These are phyloP conservation scores for Cyphellophora attinorum DNA, from an alignment of 2,329 filamentous ascomycete species.

Conservation along the genomic window DNA sequence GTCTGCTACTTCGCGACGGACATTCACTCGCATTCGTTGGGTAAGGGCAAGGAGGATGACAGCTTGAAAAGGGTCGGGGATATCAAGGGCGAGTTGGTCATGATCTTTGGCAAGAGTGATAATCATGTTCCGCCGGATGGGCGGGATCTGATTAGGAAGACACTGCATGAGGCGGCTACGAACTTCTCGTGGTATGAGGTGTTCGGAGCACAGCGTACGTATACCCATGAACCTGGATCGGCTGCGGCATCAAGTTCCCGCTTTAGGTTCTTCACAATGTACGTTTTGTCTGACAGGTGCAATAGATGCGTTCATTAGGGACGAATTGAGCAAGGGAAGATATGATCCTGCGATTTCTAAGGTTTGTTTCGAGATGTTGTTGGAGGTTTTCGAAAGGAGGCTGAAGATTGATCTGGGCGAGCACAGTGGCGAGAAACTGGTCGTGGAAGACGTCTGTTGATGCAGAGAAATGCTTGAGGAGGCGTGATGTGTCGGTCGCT, in stretches of 20 bases:
- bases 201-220: too few relatives aligned
- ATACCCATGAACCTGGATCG: too few relatives aligned
- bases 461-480: too few relatives aligned
- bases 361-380: constrained; percentile 80
- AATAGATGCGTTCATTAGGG: constrained; percentile 91
- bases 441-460: constrained; percentile 66
- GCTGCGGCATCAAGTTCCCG: too few relatives aligned
- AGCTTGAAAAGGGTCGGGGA: constrained; percentile 50
- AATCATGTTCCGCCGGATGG: constrained; percentile 79
- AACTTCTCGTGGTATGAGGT: constrained; percentile 78
- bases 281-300: too few relatives aligned
- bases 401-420: constrained; percentile 71
- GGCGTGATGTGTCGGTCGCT: too few relatives aligned
- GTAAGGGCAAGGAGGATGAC: constrained; percentile 56
- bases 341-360: constrained; percentile 83
- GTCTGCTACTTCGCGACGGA: constrained; percentile 92
- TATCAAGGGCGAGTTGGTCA: constrained; percentile 68
- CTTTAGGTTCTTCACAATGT: too few relatives aligned
- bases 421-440: constrained; percentile 48
- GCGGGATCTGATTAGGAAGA: constrained; percentile 72
- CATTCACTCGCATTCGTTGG: constrained; percentile 70
- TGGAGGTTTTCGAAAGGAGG: constrained; percentile 72
- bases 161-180: constrained; percentile 65
- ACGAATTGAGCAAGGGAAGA: constrained; percentile 85
- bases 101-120: constrained; percentile 89